Evolutionary conservation across 1,284 basidiomycete genomes (phyloP), one percentile per base, ranked within the genome.

Genomic region (Microbotryum saponariae): DNA sequence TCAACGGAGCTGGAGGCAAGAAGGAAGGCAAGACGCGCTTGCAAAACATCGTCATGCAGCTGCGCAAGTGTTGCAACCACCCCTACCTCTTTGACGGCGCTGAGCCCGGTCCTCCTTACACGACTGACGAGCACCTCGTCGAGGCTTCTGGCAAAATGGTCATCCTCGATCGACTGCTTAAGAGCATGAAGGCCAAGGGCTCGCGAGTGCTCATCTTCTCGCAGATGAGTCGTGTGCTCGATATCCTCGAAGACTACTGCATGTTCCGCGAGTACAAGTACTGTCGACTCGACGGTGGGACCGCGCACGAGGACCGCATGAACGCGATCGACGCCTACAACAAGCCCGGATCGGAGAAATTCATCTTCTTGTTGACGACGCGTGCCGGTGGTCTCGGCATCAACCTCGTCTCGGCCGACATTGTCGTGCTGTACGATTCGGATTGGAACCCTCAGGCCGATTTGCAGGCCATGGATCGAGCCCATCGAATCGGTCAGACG

Each of bases 31-130:
- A 97, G 79, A 97, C 93, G 4, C 81, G 93, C 33, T 77, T 98
- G 57, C 90, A 98, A 84, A 99, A 98, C 77, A 96, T 98, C 79
- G 96, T 98, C 67, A 98, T 98, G 96, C 96, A 98, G 81, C 82
- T 91, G 59, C 65, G 83, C 69, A 76, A 75, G 69, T 76, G 79
- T 73, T 83, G 82, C 74, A 83, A 83, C 71, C 82, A 83, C 67
- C 82, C 82, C 6, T 83, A 83, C 70, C 80, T 92, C 44, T 91
- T 91, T 71, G 88, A 91, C 70, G 89, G 89, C 7, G 90, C 89
- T 37, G 91, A 99, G 80, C 96, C 96, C 1, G 94, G 94, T 31
- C 96, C 94, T 1, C 96, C 94, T 0, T 98, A 93, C 76, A 98
- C 94, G 2, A 98, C 94, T 1, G 96, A 97, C 75, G 92, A 97